Evolutionary conservation across 257 asterid species (phyloP).

Genomic region (Solanum verrucosum): DNA sequence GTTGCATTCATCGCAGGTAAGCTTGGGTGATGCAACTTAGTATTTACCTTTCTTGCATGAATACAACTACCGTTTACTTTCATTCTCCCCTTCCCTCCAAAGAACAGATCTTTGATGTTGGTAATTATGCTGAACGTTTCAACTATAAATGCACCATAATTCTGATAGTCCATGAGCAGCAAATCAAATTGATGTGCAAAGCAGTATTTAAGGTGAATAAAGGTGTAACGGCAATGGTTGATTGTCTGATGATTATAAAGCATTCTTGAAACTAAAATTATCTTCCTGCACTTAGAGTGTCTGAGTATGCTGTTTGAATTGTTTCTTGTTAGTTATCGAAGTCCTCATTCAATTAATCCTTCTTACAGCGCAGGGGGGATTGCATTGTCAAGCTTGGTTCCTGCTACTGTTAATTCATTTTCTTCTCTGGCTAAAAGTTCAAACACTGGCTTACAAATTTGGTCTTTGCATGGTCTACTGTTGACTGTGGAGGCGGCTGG

Average conservation of each 20-base stretch:
- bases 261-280: not conserved
- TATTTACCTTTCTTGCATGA: not conserved
- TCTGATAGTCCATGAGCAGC: not conserved
- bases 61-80: not conserved
- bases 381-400: constrained; percentile 96
- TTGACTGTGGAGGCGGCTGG: constrained; percentile 99
- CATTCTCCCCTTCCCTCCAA: not conserved
- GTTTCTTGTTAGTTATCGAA: constrained; percentile 7
- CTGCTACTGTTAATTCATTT: constrained; percentile 76
- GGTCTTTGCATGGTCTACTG: constrained; percentile 99
- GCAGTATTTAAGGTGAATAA: not conserved
- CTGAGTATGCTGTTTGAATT: not conserved
- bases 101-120: not conserved
- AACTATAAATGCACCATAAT: not conserved
- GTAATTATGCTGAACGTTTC: not conserved
- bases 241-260: not conserved
- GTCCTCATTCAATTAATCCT: constrained; percentile 23
- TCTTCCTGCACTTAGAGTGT: not conserved
- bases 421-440: constrained; percentile 80
- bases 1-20: constrained; percentile 97
- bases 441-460: constrained; percentile 62
- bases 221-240: not conserved
- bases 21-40: not conserved
- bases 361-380: constrained; percentile 98
- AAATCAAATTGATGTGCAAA: not conserved